Percentiles rank a stretch among this genome's conserved stretches.
These are phyloP conservation scores for Massospora cicadina DNA, from an alignment of 371 early-diverging fungal genomes.

Conservation along the genomic window DNA sequence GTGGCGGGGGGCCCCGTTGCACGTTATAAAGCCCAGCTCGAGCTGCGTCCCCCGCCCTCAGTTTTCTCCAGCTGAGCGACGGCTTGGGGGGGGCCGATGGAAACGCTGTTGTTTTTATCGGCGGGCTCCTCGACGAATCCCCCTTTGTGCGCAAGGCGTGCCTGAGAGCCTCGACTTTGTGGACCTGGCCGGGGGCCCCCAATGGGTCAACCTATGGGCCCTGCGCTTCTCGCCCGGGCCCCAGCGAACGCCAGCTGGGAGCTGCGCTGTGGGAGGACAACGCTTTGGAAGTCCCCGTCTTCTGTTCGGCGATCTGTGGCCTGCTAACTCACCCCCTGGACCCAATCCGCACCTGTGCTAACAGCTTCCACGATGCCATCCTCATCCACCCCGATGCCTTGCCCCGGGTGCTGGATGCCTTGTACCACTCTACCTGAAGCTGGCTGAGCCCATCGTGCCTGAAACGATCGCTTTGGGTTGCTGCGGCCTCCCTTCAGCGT, in stretches of 20 bases:
- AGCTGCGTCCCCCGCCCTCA: conserved; percentile 37
- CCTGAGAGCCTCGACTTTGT: conserved; percentile 45
- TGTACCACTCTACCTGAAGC: conserved; percentile 34
- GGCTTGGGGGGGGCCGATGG: conserved; percentile 31
- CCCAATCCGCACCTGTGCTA: conserved; percentile 49
- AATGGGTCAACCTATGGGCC: conserved; percentile 29
- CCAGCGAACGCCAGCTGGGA: conserved; percentile 42
- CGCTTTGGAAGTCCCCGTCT: conserved; percentile 36
- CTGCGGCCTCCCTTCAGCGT: conserved; percentile 67
- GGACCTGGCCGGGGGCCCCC: conserved; percentile 46
- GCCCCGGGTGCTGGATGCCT: conserved; percentile 23
- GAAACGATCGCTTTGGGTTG: conserved; percentile 81
- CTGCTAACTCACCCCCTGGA: conserved; percentile 27
- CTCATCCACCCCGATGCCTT: conserved; percentile 29
- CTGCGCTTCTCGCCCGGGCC: conserved; percentile 28
- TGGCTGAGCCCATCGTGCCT: conserved; percentile 34
- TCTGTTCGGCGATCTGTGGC: neutral
- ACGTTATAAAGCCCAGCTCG: conserved; percentile 46
- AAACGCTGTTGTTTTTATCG: conserved; percentile 40
- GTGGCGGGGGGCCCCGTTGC: conserved; percentile 48
- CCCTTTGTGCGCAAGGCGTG: conserved; percentile 59
- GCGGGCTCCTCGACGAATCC: conserved; percentile 58
- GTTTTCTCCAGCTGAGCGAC: conserved; percentile 44
- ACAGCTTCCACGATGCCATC: conserved; percentile 44
- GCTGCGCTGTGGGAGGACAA: conserved; percentile 61